Evolutionary conservation across 108 stramenopile genomes (phyloP).

Genomic region (Nitzschia palea): DNA sequence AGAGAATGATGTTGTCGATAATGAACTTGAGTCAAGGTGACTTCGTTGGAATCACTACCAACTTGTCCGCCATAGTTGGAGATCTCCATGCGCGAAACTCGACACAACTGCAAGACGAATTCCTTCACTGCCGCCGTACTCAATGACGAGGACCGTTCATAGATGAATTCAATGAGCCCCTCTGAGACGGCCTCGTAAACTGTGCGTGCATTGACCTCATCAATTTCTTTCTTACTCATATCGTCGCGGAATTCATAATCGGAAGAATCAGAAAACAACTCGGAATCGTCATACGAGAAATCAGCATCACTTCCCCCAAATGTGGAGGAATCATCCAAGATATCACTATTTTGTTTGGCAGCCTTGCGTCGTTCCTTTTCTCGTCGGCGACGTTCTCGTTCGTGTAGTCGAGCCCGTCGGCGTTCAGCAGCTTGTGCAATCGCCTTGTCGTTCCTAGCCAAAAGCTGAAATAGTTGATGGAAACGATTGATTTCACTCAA

Average conservation of each 20-base stretch:
- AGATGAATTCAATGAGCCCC: slow-evolving; percentile 82
- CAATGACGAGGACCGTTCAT: slow-evolving; percentile 74
- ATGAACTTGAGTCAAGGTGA: slow-evolving; percentile 72
- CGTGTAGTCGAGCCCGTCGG: slow-evolving; percentile 32
- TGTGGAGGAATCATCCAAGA: slow-evolving; percentile 25
- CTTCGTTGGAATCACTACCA: slow-evolving; percentile 68
- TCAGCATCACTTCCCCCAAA: slow-evolving; percentile 32
- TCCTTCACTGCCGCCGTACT: slow-evolving; percentile 78
- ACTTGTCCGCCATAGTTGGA: slow-evolving; percentile 67
- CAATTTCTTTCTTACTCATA: slow-evolving; percentile 79
- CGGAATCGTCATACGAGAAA: slow-evolving; percentile 27
- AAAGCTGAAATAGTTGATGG: slow-evolving; percentile 81
- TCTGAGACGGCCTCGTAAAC: slow-evolving; percentile 81
- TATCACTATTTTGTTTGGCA: slow-evolving; percentile 33
- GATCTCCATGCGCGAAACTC: slow-evolving; percentile 93
- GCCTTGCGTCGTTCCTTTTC: slow-evolving; percentile 24
- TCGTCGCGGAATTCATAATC: slow-evolving; percentile 64
- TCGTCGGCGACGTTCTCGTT: slow-evolving; percentile 27
- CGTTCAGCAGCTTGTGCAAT: slow-evolving; percentile 50
- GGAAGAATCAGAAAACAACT: slow-evolving; percentile 49
- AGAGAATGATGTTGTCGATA: slow-evolving; percentile 71
- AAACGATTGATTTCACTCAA: slow-evolving; percentile 89
- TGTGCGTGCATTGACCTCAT: slow-evolving; percentile 78
- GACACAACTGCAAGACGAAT: slow-evolving; percentile 89
- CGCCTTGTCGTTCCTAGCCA: slow-evolving; percentile 71